Conservation (phyloP, 768 basidiomycete genomes). For the Serendipita sp. region DNA sequence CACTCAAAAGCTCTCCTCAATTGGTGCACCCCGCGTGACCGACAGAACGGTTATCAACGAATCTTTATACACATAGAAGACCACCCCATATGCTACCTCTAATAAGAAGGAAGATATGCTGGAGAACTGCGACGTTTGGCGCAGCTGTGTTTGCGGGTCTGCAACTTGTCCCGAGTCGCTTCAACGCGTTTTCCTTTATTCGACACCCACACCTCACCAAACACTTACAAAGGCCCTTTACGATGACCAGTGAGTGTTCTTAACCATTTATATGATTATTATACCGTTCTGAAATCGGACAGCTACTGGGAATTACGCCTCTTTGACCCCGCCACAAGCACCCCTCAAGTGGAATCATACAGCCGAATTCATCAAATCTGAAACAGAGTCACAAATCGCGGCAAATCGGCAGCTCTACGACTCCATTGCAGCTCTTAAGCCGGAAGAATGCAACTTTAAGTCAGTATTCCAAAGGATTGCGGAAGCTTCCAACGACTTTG, state of each 20-base stretch:
- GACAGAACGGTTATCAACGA: not conserved
- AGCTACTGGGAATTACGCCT: not conserved
- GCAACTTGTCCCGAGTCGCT: not conserved
- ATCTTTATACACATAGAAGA: not conserved
- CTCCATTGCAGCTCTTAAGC: slow-evolving; percentile 39
- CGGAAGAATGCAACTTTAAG: slow-evolving; percentile 45
- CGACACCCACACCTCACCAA: not conserved
- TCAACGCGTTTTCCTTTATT: not conserved
- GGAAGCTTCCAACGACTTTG: slow-evolving; percentile 38
- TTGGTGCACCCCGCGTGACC: not conserved
- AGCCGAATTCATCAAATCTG: slow-evolving; percentile 37
- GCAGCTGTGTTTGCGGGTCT: not conserved
- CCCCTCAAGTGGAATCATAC: slow-evolving; percentile 53
- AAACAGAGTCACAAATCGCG: slow-evolving; percentile 45
- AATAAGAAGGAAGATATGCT: not conserved
- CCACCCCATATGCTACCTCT: not conserved
- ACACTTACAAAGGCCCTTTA: not conserved
- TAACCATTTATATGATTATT: not conserved
- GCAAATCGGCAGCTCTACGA: slow-evolving; percentile 40
- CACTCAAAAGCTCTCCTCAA: no score
- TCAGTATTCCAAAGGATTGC: slow-evolving; percentile 44
- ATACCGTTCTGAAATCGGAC: not conserved
- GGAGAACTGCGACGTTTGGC: not conserved
- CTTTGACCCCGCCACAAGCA: slow-evolving; percentile 46
- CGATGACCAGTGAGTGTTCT: not conserved